phyloP scores from a whole-genome alignment of 2,329 filamentous ascomycete genomes.

The Xylariaceae sp. region DNA sequence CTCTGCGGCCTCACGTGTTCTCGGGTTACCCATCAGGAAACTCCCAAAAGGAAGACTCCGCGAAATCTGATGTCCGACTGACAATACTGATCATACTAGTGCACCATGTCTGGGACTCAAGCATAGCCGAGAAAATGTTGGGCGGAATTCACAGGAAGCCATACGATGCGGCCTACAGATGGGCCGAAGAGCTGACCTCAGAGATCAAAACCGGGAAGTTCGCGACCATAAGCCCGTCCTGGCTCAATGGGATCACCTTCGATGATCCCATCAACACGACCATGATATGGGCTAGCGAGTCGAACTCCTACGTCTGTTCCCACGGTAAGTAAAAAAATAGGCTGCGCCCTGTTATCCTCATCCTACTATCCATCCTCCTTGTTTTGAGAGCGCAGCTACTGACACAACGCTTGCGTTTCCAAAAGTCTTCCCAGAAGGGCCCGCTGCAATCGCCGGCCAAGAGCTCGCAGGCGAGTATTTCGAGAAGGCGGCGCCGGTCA shows the following conservation, averaged over 20 bases:
- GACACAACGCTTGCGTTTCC: constrained; percentile 14
- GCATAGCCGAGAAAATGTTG: constrained; percentile 62
- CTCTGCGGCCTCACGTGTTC: background rate
- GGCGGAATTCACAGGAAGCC: constrained; percentile 50
- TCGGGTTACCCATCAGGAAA: background rate
- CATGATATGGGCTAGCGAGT: constrained; percentile 60
- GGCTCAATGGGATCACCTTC: constrained; percentile 56
- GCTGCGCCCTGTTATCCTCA: no score
- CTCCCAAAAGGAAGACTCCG: background rate
- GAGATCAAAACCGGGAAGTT: constrained; percentile 57
- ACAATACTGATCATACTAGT: constrained; percentile 31
- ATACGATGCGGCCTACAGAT: constrained; percentile 48
- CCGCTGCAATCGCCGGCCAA: constrained; percentile 52
- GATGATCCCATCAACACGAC: constrained; percentile 51
- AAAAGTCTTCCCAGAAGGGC: constrained; percentile 60
- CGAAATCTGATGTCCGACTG: background rate
- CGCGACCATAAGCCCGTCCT: constrained; percentile 43
- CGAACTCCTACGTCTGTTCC: constrained; percentile 59
- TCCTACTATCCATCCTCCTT: constrained; percentile 1
- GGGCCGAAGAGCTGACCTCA: constrained; percentile 52
- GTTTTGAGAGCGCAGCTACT: constrained; percentile 4
- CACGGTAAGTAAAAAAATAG: constrained; percentile 58
- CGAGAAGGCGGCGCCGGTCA: constrained; percentile 56
- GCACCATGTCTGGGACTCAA: constrained; percentile 70
- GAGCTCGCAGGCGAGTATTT: constrained; percentile 64